Conservation (phyloP, 345 rosid genomes). For the Mangifera indica region DNA sequence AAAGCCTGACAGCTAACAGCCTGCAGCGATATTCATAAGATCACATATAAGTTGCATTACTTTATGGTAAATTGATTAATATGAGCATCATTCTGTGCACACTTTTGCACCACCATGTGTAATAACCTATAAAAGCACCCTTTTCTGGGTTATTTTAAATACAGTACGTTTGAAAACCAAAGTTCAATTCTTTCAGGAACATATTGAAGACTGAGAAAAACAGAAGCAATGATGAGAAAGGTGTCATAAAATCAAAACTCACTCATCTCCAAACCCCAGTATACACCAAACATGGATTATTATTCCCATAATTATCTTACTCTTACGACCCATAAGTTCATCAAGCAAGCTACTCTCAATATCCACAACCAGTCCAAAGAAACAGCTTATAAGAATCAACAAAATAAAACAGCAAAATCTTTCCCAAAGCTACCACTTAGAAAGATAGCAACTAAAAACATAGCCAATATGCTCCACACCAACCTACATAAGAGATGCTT, state of each 20-base stretch:
- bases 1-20: conserved; percentile 36
- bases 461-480: background rate
- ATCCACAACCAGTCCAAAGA: no score
- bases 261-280: background rate
- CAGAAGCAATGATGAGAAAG: background rate
- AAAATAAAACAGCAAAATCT: background rate
- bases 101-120: background rate
- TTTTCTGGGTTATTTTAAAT: background rate
- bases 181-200: no score
- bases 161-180: background rate
- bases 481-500: background rate
- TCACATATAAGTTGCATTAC: background rate
- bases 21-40: conserved; percentile 28
- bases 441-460: background rate
- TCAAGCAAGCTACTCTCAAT: background rate
- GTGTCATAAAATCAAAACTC: background rate
- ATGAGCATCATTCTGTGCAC: background rate
- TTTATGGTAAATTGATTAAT: background rate
- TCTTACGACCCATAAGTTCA: background rate
- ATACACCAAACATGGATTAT: background rate
- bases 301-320: background rate
- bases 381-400: no score
- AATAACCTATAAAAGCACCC: background rate
- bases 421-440: background rate
- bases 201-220: background rate